Base-by-base conservation (phyloP, 495 filamentous ascomycete genomes). In the Cercophora sp. region DNA sequence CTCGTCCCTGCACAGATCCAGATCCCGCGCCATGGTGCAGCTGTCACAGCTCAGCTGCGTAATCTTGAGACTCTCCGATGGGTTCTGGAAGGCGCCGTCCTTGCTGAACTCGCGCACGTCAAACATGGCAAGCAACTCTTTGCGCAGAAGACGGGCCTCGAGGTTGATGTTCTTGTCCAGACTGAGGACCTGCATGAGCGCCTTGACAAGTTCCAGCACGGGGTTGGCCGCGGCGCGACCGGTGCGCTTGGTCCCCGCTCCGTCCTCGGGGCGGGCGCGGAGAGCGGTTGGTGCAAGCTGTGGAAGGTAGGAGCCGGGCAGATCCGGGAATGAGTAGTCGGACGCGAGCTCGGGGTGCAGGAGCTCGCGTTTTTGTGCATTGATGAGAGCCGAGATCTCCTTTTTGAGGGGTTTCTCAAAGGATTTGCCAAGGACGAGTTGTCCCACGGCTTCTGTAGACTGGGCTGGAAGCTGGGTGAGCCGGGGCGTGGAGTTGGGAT, bases 1-100 rank as follows among this genome's bases (percentile, higher is more conserved):
- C 60, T 89, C 88, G 59, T 96, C 91, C n/a, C 93, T 86, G 65
- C 93, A 98, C 13, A 98, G 78, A 61, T 98, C 94, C 34, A 96
- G 76, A 63, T 96, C 91, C 16, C 90, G 84, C 13, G 87, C 79
- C 70, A 91, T 77, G 52, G 89, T 93, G 70, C 94, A 97, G 57
- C 85, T 85, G 37, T 85, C 82, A 69, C 94, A 97, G 50, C 87
- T 84, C 37, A 96, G 72, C 63, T 91, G 86, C 2, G 79, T 63
- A 10, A 98, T 70, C 51, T 79, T 83, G 11, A 96, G 73, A 31
- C 76, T 84, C 42, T 84, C 82, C 54, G 84, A 88, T 0, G 93
- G 93, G 63, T 98, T 97, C 52, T 80, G 77, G 70, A 96, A 98
- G 6, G 80, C 77, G 34, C 86, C 93, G 43, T 93, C 88, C 56